Conservation (phyloP, 2,329 filamentous ascomycete species). For the Trichoderma endophyticum region DNA sequence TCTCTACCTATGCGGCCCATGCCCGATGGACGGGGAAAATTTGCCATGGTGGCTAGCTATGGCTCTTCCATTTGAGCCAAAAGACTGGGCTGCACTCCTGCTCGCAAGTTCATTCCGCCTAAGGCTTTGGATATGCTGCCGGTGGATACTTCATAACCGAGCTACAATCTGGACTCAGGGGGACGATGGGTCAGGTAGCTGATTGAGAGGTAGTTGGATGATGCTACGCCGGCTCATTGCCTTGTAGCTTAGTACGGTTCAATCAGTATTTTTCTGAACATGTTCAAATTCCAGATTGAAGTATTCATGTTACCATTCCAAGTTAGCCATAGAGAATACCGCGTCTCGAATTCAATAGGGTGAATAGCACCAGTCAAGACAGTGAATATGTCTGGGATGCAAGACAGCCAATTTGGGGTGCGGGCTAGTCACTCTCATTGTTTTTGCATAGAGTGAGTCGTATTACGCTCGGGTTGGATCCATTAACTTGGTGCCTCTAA, state of each 20-base stretch:
- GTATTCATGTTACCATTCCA: neutral
- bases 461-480: neutral
- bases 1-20: neutral
- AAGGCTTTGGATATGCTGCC: neutral
- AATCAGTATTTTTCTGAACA: neutral
- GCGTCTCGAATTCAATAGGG: neutral
- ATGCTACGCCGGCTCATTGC: neutral
- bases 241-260: neutral
- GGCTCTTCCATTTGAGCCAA: neutral
- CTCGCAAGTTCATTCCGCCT: neutral
- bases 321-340: neutral
- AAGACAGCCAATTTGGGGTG: neutral
- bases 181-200: neutral
- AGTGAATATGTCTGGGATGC: neutral
- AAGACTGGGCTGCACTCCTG: neutral
- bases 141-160: neutral
- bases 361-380: neutral
- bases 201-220: neutral
- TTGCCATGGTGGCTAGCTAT: neutral
- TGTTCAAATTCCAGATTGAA: neutral
- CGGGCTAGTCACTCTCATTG: neutral
- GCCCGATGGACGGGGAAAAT: neutral
- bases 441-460: neutral
- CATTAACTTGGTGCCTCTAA: neutral
- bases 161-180: neutral